Conservation (phyloP, 169 alveolate species). For the Cryptosporidium viatorum region DNA sequence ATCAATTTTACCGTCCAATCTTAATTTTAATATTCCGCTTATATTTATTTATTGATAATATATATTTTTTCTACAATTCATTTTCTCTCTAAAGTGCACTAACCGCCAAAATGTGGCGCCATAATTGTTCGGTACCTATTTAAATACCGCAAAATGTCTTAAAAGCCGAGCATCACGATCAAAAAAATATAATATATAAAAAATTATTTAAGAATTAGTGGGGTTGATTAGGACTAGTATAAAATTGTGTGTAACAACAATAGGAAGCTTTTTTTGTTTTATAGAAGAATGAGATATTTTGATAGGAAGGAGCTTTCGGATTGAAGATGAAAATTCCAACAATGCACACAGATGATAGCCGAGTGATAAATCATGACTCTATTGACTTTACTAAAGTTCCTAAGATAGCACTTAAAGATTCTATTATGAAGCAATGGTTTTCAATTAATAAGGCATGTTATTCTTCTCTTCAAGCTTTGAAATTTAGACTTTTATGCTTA, state of each 20-base stretch:
- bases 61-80: background rate
- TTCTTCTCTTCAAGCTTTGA: slow-evolving; percentile 44
- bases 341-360: slow-evolving; percentile 4
- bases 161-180: slow-evolving; percentile 19
- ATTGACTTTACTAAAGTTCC: slow-evolving; percentile 4
- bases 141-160: background rate
- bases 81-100: background rate
- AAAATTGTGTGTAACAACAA: background rate
- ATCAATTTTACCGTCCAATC: background rate
- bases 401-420: background rate
- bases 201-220: background rate
- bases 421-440: slow-evolving; percentile 51
- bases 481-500: slow-evolving; percentile 50
- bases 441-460: slow-evolving; percentile 31
- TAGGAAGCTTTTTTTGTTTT: background rate
- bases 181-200: background rate
- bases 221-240: background rate
- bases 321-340: background rate
- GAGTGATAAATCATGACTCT: background rate
- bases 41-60: too few species aligned
- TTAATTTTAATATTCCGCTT: background rate
- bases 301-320: background rate
- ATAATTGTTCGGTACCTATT: background rate
- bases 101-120: background rate
- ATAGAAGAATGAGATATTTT: background rate